Evolutionary conservation across 108 stramenopile species (phyloP).

Genomic region (Skeletonema tropicum): DNA sequence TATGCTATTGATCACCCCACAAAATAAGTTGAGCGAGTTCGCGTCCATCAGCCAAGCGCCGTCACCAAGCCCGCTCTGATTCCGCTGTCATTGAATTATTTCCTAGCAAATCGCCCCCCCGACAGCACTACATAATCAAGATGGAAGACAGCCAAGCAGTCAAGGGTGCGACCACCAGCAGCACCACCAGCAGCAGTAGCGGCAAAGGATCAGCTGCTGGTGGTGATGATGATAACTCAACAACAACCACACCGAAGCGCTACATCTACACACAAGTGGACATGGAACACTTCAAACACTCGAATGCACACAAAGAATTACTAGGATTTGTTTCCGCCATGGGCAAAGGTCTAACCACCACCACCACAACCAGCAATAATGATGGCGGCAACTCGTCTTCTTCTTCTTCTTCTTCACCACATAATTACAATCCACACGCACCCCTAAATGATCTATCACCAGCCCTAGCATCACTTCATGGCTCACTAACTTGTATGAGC

Average conservation of each 20-base stretch:
- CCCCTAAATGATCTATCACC: slow-evolving; percentile 67
- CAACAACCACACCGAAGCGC: slow-evolving; percentile 37
- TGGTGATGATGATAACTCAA: not conserved
- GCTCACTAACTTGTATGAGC: slow-evolving; percentile 61
- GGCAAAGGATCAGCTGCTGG: not conserved
- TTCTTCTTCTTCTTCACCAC: too few relatives aligned
- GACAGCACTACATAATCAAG: not conserved
- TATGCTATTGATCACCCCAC: too few relatives aligned
- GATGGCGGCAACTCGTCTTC: too few relatives aligned
- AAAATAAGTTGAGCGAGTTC: too few relatives aligned
- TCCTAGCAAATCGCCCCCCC: too few relatives aligned
- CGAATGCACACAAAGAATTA: slow-evolving; percentile 64
- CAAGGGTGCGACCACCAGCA: not conserved
- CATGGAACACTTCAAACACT: slow-evolving; percentile 72
- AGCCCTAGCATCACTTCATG: slow-evolving; percentile 81
- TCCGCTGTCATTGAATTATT: too few relatives aligned
- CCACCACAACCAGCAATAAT: slow-evolving; percentile 20
- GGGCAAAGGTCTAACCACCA: slow-evolving; percentile 67
- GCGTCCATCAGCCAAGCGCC: too few relatives aligned
- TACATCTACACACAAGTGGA: slow-evolving; percentile 81
- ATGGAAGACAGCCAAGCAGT: not conserved
- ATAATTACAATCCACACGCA: slow-evolving; percentile 49
- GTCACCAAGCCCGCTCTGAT: too few relatives aligned
- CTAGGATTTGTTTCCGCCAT: slow-evolving; percentile 70
- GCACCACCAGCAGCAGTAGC: not conserved